phyloP scores from a whole-genome alignment of 495 filamentous ascomycete genomes.

The Aspergillus asperescens region DNA sequence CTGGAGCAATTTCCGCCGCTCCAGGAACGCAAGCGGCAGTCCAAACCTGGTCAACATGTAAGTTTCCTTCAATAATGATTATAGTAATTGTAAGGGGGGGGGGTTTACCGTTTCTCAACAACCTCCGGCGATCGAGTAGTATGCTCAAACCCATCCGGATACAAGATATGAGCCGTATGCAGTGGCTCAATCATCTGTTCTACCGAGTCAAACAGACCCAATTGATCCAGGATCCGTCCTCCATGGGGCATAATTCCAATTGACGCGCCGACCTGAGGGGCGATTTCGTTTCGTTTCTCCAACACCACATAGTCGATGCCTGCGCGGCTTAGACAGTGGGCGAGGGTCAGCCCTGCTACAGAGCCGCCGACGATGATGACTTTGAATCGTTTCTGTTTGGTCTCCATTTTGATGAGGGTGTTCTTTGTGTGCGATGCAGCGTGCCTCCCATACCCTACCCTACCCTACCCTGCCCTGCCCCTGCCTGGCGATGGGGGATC shows the following conservation, averaged over 20 bases:
- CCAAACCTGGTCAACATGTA: conserved; percentile 9
- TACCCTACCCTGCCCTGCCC: no score
- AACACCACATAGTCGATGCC: conserved; percentile 47
- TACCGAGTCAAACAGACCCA: conserved; percentile 37
- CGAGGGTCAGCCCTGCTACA: conserved; percentile 43
- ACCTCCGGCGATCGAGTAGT: conserved; percentile 8
- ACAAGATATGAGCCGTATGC: conserved; percentile 9
- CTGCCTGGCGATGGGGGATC: no score
- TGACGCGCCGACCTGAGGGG: conserved; percentile 35
- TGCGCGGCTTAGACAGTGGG: conserved; percentile 38
- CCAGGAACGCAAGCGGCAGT: conserved; percentile 24
- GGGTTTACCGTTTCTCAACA: background rate
- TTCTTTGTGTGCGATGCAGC: no score
- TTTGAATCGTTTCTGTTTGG: no score
- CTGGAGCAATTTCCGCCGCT: conserved; percentile 27
- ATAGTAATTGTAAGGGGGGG: no score
- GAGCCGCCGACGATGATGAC: conserved; percentile 51
- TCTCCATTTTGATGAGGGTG: no score
- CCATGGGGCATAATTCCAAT: conserved; percentile 32
- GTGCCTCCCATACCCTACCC: no score
- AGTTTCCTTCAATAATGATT: no score
- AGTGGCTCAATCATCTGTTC: conserved; percentile 10
- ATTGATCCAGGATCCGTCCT: conserved; percentile 44
- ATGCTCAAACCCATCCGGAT: conserved; percentile 16
- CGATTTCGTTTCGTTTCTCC: conserved; percentile 34